Evolutionary conservation across 2,329 filamentous ascomycete genomes (phyloP).

Genomic region (Epichloe hybrida): DNA sequence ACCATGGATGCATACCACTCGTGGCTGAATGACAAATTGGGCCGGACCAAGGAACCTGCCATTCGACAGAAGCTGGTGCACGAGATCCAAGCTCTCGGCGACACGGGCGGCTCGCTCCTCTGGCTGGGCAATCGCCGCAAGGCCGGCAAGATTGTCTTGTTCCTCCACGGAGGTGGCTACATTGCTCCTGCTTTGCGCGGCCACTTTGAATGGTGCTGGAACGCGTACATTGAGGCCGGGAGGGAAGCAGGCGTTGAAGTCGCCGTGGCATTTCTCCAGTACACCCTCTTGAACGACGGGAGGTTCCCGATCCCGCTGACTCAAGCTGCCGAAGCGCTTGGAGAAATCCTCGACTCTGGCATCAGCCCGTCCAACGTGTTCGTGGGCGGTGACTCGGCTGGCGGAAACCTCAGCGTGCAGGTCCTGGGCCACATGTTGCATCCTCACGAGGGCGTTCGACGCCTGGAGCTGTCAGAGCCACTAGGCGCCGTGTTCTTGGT

Average conservation of each 20-base stretch:
- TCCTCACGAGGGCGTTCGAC: conserved; percentile 13
- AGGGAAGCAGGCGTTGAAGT: conserved; percentile 11
- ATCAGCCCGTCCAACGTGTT: conserved; percentile 17
- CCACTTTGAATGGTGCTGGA: conserved; percentile 17
- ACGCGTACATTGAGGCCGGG: conserved; percentile 12
- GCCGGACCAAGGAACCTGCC: conserved; percentile 2
- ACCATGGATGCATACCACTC: conserved; percentile 10
- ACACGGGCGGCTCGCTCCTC: conserved; percentile 9
- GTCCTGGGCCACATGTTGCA: conserved; percentile 20
- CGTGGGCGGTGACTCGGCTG: conserved; percentile 24
- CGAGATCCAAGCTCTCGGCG: conserved; percentile 10
- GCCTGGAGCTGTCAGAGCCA: conserved; percentile 11
- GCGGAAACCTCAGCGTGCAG: conserved; percentile 21
- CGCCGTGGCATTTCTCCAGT: conserved; percentile 21
- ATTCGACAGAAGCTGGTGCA: conserved; percentile 7
- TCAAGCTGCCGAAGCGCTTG: conserved; percentile 19
- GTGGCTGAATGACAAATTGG: conserved; percentile 12
- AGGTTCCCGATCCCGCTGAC: conserved; percentile 18
- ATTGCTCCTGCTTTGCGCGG: conserved; percentile 10
- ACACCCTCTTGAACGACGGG: conserved; percentile 18
- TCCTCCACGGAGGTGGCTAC: conserved; percentile 18
- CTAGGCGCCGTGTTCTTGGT: conserved; percentile 20
- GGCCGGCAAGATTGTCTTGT: conserved; percentile 17
- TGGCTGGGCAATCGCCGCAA: conserved; percentile 16
- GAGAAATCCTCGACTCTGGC: conserved; percentile 17